These are phyloP conservation scores for Neoascochyta sp. DNA, from an alignment of 2,329 filamentous ascomycete species.

Conservation along the genomic window DNA sequence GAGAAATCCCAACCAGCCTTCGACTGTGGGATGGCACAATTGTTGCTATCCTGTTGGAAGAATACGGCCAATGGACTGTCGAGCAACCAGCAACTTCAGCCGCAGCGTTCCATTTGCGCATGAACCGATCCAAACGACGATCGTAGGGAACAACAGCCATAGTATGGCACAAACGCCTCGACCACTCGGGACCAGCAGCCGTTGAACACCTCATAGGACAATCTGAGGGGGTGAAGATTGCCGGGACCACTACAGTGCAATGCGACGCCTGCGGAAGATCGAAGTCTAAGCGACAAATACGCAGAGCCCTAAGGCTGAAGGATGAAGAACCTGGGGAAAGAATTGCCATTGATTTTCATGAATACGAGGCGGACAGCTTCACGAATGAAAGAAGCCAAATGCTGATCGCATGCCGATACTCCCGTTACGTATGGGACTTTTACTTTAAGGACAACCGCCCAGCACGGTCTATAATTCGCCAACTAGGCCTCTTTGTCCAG, in stretches of 20 bases:
- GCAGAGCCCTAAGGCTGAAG: background rate
- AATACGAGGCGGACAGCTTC: conserved; percentile 2
- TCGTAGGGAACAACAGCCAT: no score
- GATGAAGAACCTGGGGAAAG: background rate
- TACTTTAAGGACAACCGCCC: conserved; percentile 4
- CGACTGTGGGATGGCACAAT: no score
- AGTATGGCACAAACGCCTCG: background rate
- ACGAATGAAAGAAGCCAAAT: conserved; percentile 3
- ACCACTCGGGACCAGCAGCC: background rate
- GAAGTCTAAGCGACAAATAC: background rate
- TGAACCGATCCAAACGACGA: no score
- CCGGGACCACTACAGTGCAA: background rate
- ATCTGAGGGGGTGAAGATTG: conserved; percentile 1
- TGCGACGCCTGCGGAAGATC: conserved; percentile 1
- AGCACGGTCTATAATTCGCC: conserved; percentile 1
- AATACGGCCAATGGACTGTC: no score
- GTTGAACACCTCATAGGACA: background rate
- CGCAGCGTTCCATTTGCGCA: no score
- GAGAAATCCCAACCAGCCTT: no score
- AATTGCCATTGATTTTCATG: conserved; percentile 4
- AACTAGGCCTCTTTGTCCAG: background rate
- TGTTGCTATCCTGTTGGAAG: no score
- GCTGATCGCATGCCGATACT: conserved; percentile 1
- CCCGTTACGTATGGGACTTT: conserved; percentile 1
- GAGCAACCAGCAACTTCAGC: no score